Conservation (phyloP, 345 rosid species). For the Dipteronia dyeriana region DNA sequence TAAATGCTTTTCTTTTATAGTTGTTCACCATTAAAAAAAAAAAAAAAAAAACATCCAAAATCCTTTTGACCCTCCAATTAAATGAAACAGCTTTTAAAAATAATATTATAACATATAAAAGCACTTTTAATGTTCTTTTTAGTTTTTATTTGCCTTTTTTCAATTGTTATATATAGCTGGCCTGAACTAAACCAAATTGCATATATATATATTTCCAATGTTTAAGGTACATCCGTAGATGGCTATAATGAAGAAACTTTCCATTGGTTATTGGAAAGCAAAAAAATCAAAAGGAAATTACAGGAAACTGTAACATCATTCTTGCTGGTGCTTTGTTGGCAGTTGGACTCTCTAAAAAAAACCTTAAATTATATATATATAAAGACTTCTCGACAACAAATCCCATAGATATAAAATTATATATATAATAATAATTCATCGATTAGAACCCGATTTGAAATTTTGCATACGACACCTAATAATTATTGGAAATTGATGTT, state of each 20-base stretch:
- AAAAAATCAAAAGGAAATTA: not conserved
- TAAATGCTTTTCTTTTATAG: no score
- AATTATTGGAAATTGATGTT: no score
- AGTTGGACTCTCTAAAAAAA: no score
- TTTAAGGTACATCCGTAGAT: not conserved
- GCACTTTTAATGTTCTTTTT: not conserved
- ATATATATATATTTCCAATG: not conserved
- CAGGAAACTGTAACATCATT: not conserved
- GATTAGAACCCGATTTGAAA: no score
- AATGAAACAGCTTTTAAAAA: not conserved
- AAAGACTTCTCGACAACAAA: no score
- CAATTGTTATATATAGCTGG: not conserved
- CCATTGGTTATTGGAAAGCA: not conserved
- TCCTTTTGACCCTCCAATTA: not conserved
- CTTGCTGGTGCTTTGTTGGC: not conserved
- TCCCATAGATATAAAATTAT: no score
- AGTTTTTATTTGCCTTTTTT: not conserved
- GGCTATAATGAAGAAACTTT: not conserved
- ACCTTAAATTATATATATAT: no score
- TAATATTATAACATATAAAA: not conserved
- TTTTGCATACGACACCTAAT: no score
- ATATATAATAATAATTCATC: no score
- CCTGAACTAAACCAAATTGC: not conserved
- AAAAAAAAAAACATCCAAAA: not conserved
- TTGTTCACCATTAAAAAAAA: no score